These are phyloP conservation scores for Apiospora phragmitis DNA, from an alignment of 2,329 filamentous ascomycete species.

Conservation along the genomic window DNA sequence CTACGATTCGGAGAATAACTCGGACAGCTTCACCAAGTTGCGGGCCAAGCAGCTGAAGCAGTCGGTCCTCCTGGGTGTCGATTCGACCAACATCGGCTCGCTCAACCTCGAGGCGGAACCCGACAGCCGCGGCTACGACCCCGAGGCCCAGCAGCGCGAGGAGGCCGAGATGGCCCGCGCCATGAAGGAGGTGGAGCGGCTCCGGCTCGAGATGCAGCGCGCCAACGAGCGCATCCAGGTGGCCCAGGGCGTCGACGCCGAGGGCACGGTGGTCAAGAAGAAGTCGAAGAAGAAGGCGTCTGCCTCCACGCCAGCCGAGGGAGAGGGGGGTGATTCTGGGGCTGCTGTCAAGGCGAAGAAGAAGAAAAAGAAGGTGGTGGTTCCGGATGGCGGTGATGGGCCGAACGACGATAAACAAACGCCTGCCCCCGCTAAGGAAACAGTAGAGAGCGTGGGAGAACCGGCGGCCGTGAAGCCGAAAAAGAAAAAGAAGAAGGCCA, in stretches of 20 bases:
- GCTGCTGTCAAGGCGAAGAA: constrained; percentile 40
- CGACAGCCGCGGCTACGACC: constrained; percentile 45
- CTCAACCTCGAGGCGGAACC: constrained; percentile 65
- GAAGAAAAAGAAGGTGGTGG: constrained; percentile 52
- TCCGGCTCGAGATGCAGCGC: constrained; percentile 86
- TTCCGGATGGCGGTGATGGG: constrained; percentile 21
- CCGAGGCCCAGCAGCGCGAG: constrained; percentile 70
- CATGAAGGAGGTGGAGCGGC: constrained; percentile 82
- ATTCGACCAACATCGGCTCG: constrained; percentile 77
- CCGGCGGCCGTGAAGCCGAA: constrained; percentile 38
- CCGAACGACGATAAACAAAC: constrained; percentile 21
- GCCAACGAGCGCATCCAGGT: constrained; percentile 74
- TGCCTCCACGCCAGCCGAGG: constrained; percentile 14
- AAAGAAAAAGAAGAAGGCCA: constrained; percentile 52
- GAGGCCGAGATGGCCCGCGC: constrained; percentile 88
- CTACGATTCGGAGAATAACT: constrained; percentile 56
- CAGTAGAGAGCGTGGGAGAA: constrained; percentile 11
- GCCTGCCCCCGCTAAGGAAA: constrained; percentile 18
- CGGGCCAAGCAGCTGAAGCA: constrained; percentile 55
- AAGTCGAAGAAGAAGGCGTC: constrained; percentile 64
- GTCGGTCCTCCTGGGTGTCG: constrained; percentile 73
- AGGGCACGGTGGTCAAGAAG: constrained; percentile 66
- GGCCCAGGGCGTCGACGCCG: constrained; percentile 65
- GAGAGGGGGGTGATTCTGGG: constrained; percentile 9
- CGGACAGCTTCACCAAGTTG: constrained; percentile 49